Evolutionary conservation across 306 rosid species (phyloP), one percentile per base, ranked within the genome.

Genomic region (Trichosanthes truncata): DNA sequence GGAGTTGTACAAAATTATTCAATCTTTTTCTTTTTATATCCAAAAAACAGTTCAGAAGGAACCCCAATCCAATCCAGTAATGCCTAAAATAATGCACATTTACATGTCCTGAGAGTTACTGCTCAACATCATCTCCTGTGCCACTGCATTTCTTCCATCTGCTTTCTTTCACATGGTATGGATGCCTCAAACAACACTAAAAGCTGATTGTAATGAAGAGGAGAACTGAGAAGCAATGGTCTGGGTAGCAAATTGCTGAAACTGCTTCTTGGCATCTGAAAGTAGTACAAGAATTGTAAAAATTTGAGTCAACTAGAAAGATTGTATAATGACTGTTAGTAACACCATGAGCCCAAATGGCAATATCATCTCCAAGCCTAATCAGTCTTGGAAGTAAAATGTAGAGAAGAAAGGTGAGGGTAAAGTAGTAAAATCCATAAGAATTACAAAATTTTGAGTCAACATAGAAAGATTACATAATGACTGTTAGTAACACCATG

Each of bases 261-360:
- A 80, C 91, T 94, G 97, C 91, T 92, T 90, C 89, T 90, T 94
- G 60, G 98, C 97, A 85, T 87, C 97, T 94, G 96, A 84, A 85
- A 18, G 51, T 11, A 76, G 46, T 0, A 74, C 13, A 26, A 26
- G 17, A 66, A 8, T 66, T 66, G 12, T 29, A 66, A 38, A 20
- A 66, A 3, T 36, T 66, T 66, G 10, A 66, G 49, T 20, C 48
- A 57, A 11, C 65, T 25, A 29, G 35, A 6, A 26, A 25, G 31
- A 29, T 61, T 25, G 6, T 29, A 61, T 29, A 12, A 13, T 29
- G 18, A 14, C 68, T 12, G 36, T 9, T 4, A 61, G 20, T 29
- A 61, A 61, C 68, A 25, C 38, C 68, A 61, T 25, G 20, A 61
- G 40, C 68, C 18, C 13, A 11, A 61, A 68, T 67, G 18, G 74